Evolutionary conservation across 345 rosid genomes (phyloP), one percentile per base, ranked within the genome.

Genomic region (Erucastrum elatum): DNA sequence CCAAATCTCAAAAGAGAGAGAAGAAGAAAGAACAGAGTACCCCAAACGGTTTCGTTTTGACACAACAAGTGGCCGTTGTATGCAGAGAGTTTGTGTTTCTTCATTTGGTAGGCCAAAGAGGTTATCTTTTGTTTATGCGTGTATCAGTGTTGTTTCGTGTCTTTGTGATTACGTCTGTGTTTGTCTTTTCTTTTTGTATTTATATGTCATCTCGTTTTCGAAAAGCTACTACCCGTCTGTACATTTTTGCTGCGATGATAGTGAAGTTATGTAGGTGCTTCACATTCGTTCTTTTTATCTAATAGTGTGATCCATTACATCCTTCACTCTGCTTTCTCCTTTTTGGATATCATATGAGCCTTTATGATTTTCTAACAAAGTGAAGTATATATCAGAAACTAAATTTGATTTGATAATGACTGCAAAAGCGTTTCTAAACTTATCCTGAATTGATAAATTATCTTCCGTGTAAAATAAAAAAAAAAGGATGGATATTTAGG

Each of bases 161-260:
- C 62, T 10, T 53, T 75, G 41, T 56, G 39, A 25, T 6, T 31
- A 51, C 21, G 29, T 34, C 41, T 21, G 0, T 65, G 29, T 44
- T 6, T 17, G 7, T 8, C 7, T 8, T 1, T 34, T 9, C 7
- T 26, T 27, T 51, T 46, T 8, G 11, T 25, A 8, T 15, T 2
- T 56, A 1, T 30, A 13, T 68, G 64, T 63, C 3, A 53, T 64
- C 30, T 70, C 30, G n/a, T 53, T 61, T 64, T 55, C 3, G 59
- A n/a, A 71, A 63, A 51, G 71, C 80, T 55, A 35, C 16, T 56
- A 41, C 8, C 49, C 29, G 9, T 78, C 7, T 78, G 77, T 78
- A 78, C 66, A 66, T 66, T 56, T 72, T 78, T 58, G 81, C 72
- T 65, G 53, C 62, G 25, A 21, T 21, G 21, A 55, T 35, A 64